Conservation (phyloP, 179 eudicot species). For the Heliamphora pulchella region DNA sequence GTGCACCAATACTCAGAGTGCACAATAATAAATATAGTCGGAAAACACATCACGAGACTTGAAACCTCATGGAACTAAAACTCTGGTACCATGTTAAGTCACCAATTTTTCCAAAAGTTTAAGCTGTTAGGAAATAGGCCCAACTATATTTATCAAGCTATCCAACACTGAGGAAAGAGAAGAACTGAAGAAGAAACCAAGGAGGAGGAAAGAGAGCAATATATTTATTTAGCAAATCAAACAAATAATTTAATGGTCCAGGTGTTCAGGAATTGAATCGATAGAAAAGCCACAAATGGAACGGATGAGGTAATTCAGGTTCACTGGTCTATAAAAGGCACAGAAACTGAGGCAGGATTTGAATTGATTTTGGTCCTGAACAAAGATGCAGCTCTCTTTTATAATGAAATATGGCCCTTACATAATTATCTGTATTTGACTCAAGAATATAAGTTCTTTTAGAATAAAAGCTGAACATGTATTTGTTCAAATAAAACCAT, state of each 20-base stretch:
- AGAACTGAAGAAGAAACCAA: too few relatives aligned
- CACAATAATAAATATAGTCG: too few relatives aligned
- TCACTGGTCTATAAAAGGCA: background rate
- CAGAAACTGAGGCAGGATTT: background rate
- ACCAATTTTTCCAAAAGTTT: too few relatives aligned
- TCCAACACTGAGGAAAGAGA: too few relatives aligned
- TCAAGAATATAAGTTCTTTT: background rate
- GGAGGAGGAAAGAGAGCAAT: background rate
- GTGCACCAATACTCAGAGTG: too few relatives aligned
- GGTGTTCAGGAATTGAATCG: background rate
- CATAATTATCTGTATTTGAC: too few relatives aligned
- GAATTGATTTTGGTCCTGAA: background rate
- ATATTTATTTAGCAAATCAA: background rate
- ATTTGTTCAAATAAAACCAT: background rate
- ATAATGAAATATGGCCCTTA: too few relatives aligned
- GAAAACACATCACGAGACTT: too few relatives aligned
- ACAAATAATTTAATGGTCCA: background rate
- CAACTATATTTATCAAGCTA: too few relatives aligned
- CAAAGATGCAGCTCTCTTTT: background rate
- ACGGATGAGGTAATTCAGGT: background rate
- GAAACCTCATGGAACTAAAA: too few relatives aligned
- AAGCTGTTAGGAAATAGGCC: too few relatives aligned
- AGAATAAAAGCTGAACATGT: background rate
- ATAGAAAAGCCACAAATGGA: background rate
- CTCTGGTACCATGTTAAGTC: too few relatives aligned